These are phyloP conservation scores for Endothia cerciana DNA, from an alignment of 2,329 filamentous ascomycete genomes.

Conservation along the genomic window DNA sequence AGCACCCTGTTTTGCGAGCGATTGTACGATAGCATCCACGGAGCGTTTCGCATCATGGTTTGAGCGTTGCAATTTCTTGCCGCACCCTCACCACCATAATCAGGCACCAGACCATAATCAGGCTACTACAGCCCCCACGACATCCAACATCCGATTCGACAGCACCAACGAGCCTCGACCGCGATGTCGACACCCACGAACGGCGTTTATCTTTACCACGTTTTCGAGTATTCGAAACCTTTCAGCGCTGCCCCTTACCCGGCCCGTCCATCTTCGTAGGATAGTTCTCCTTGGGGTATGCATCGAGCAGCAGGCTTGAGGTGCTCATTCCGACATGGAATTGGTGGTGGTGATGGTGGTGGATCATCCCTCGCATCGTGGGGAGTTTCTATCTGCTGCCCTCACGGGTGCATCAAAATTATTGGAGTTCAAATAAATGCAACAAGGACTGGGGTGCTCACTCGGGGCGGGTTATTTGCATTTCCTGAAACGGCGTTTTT, in stretches of 20 bases:
- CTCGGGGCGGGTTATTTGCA: neutral
- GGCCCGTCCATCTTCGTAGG: neutral
- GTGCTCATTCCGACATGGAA: neutral
- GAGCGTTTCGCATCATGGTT: conserved; percentile 18
- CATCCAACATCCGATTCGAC: conserved; percentile 21
- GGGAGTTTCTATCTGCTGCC: neutral
- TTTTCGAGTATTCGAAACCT: neutral
- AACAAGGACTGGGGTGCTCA: neutral
- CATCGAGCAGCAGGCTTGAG: neutral
- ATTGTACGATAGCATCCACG: conserved; percentile 27
- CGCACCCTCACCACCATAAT: conserved; percentile 10
- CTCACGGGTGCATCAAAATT: conserved; percentile 5
- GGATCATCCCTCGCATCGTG: neutral
- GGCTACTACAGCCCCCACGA: conserved; percentile 11
- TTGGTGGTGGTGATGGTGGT: neutral
- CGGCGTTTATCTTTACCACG: conserved; percentile 13
- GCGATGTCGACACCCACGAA: conserved; percentile 22
- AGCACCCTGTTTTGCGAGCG: conserved; percentile 24
- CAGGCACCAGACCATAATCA: conserved; percentile 4
- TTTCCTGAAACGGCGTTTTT: conserved; percentile 17
- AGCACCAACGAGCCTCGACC: conserved; percentile 7
- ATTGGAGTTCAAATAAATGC: conserved; percentile 8
- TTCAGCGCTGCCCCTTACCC: neutral
- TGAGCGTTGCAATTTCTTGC: conserved; percentile 22
- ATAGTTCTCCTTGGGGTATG: neutral